phyloP scores from a whole-genome alignment of 2,329 filamentous ascomycete genomes.

The Fusarium multiceps region DNA sequence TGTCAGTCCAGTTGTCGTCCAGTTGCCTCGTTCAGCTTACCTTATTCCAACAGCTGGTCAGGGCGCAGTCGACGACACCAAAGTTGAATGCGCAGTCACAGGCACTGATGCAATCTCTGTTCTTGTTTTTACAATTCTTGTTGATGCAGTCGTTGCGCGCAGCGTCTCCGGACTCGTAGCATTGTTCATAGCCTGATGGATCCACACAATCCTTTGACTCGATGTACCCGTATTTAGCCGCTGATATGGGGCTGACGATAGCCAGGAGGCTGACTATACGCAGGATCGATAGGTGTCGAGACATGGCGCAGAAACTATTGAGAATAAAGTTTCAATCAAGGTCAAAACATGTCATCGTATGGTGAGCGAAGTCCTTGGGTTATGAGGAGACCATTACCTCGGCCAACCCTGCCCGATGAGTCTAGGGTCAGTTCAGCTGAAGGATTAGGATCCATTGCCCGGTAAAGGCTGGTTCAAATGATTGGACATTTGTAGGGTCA shows the following conservation, averaged over 20 bases:
- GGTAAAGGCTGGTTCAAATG: neutral
- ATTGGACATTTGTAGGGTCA: neutral
- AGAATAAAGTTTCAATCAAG: too few species aligned
- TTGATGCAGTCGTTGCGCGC: neutral
- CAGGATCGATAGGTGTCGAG: neutral
- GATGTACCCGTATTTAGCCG: neutral
- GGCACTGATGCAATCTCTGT: neutral
- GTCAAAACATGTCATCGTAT: too few species aligned
- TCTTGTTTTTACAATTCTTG: neutral
- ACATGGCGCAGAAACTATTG: neutral
- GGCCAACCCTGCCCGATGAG: neutral
- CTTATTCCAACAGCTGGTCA: neutral
- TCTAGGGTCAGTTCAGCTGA: neutral
- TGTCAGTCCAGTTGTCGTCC: neutral
- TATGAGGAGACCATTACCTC: neutral
- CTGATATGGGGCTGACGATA: neutral
- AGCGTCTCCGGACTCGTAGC: neutral
- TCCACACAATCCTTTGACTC: neutral
- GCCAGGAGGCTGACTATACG: neutral
- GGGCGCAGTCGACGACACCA: neutral
- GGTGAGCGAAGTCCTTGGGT: neutral
- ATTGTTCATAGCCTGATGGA: neutral
- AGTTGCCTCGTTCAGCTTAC: neutral
- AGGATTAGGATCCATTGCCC: neutral
- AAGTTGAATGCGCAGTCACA: neutral